Conservation (phyloP, 2,329 filamentous ascomycete species). For the Teratosphaeria pseudoeucalypti region DNA sequence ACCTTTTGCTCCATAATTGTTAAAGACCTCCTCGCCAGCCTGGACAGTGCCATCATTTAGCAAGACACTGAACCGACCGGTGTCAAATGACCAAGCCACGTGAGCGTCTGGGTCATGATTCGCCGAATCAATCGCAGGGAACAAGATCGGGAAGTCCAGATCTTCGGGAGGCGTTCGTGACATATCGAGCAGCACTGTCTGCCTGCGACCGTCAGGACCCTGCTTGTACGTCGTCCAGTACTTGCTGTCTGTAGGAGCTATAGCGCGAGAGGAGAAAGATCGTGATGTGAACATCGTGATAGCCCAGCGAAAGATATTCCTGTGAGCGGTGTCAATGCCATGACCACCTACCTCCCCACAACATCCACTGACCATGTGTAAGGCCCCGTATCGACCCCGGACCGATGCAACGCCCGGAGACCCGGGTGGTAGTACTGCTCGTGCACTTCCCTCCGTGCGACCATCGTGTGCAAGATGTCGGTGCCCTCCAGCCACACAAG, state of each 20-base stretch:
- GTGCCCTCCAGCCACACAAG: conserved; percentile 25
- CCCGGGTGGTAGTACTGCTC: conserved; percentile 27
- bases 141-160: conserved; percentile 35
- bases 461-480: conserved; percentile 23
- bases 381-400: conserved; percentile 21
- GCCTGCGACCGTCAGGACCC: conserved; percentile 15
- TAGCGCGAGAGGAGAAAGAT: conserved; percentile 36
- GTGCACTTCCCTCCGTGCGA: conserved; percentile 26
- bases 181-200: conserved; percentile 26
- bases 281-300: conserved; percentile 42
- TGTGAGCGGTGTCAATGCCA: conserved; percentile 17
- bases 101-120: conserved; percentile 39
- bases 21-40: conserved; percentile 36
- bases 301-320: conserved; percentile 41
- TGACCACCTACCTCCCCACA: conserved; percentile 15
- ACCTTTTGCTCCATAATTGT: conserved; percentile 44
- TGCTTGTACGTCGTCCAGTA: conserved; percentile 28
- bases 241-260: conserved; percentile 24
- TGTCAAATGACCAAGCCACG: conserved; percentile 38
- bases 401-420: conserved; percentile 19
- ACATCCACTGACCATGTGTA: conserved; percentile 32
- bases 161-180: conserved; percentile 22
- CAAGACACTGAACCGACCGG: conserved; percentile 30
- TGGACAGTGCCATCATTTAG: conserved; percentile 22
- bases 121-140: conserved; percentile 34